Evolutionary conservation across 2,329 filamentous ascomycete genomes (phyloP), one percentile per base, ranked within the genome.

Genomic region (Fusarium poae): DNA sequence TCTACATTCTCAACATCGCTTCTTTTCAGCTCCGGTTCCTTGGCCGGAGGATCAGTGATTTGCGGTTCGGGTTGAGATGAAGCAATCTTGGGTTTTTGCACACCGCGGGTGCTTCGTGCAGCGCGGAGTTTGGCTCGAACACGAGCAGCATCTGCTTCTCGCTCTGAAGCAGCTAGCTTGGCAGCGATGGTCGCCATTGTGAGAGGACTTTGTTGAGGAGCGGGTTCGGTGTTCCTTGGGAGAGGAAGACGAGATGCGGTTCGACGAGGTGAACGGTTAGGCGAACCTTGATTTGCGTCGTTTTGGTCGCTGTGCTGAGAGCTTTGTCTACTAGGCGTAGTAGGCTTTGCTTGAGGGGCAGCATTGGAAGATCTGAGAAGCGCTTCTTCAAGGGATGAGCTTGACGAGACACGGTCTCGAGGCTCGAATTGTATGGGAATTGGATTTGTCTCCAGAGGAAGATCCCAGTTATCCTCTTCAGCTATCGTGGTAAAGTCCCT

Each of bases 91-190:
- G 76, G 71, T 29, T 78, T 76, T 60, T 76, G 77, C 15, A 77
- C 62, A 54, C 76, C 73, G 56, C 78, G 79, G 55, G 74, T 75
- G 16, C 77, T 78, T 35, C 82, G 78, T 4, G 85, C 85, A 2
- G 88, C 87, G 70, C 83, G 85, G 30, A 90, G 81, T 74, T 90
- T 90, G 4, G 88, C 88, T 5, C 88, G 80, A 0, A 90, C 87
- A 25, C 88, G 82, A 2, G 88, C 88, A 2, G 88, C 88, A 67
- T 90, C 87, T 6, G 88, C 88, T 54, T 90, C 87, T 20, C 86
- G 82, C 67, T 90, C 88, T 1, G 88, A 87, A 3, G 88, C 88
- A 1, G 87, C 88, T 0, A 90, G 81, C 76, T 90, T 90, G 29
- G 87, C 87, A 0, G 86, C 85, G 64, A 90, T 90, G 34, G 81